A percentile compares a stretch with the other conserved stretches of the same genome.
Conservation (phyloP, 1,284 basidiomycete genomes). For the Ceratobasidium sp. region DNA sequence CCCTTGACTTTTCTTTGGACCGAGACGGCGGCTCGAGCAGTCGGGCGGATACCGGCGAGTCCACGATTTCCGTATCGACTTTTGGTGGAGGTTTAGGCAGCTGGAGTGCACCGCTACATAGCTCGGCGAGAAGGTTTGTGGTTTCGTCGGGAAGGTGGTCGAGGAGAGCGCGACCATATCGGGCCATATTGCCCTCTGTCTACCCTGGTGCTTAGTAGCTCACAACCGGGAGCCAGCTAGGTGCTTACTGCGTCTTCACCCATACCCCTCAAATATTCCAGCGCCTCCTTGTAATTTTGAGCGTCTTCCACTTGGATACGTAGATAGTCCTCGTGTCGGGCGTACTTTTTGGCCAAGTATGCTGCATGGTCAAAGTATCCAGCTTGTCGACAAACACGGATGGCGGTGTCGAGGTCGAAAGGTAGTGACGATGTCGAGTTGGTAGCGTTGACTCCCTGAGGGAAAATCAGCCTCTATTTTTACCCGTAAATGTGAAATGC, state of each 20-base stretch:
- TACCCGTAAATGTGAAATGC: neutral
- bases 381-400: constrained; percentile 94
- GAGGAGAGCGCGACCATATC: constrained; percentile 85
- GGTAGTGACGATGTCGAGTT: constrained; percentile 71
- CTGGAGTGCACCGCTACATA: constrained; percentile 75
- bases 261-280: constrained; percentile 79
- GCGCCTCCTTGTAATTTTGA: constrained; percentile 76
- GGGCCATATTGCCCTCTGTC: constrained; percentile 82
- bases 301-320: constrained; percentile 95
- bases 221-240: neutral
- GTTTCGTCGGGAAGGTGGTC: constrained; percentile 84
- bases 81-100: constrained; percentile 54
- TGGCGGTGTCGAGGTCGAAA: constrained; percentile 96
- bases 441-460: constrained; percentile 47
- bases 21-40: constrained; percentile 14
- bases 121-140: constrained; percentile 88
- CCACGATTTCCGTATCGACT: constrained; percentile 57
- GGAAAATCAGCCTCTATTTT: constrained; percentile 45
- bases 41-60: constrained; percentile 45
- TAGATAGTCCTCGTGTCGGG: constrained; percentile 90
- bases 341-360: constrained; percentile 92
- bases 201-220: constrained; percentile 46
- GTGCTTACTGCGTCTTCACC: constrained; percentile 75
- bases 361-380: constrained; percentile 95
- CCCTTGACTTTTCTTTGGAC: constrained; percentile 3